A percentile compares a stretch with the other conserved stretches of the same genome.
Conservation (phyloP, 2,329 filamentous ascomycete species). For the Phialophora expanda region DNA sequence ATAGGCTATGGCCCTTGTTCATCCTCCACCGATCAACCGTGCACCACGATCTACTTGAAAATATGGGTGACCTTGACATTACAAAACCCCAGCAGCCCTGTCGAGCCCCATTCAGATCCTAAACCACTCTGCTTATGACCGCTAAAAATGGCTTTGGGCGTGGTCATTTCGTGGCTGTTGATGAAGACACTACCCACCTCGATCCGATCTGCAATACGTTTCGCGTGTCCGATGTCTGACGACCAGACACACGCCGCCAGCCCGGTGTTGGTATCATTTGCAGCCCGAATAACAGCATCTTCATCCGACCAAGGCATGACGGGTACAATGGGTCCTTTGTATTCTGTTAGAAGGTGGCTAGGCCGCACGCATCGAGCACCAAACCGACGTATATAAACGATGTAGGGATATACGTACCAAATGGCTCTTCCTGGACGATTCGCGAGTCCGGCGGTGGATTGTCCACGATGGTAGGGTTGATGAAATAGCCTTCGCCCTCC, state of each 20-base stretch:
- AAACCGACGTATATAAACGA: neutral
- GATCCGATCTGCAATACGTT: slow-evolving; percentile 58
- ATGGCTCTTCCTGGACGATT: slow-evolving; percentile 64
- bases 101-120: slow-evolving; percentile 37
- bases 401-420: slow-evolving; percentile 40
- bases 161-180: slow-evolving; percentile 46
- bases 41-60: neutral
- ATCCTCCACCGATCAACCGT: too few relatives aligned
- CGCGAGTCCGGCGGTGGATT: slow-evolving; percentile 61
- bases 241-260: slow-evolving; percentile 64
- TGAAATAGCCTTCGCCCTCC: slow-evolving; percentile 58
- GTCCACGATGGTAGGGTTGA: slow-evolving; percentile 63
- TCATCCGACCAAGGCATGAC: slow-evolving; percentile 65
- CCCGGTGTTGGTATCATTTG: slow-evolving; percentile 58
- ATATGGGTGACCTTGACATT: slow-evolving; percentile 1
- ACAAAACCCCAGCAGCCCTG: neutral
- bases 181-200: slow-evolving; percentile 66
- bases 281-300: slow-evolving; percentile 62
- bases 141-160: slow-evolving; percentile 28
- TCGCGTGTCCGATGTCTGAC: slow-evolving; percentile 56
- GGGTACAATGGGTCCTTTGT: slow-evolving; percentile 64
- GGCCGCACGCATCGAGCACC: too few relatives aligned
- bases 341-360: too few relatives aligned
- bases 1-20: too few relatives aligned
- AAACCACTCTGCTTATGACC: slow-evolving; percentile 41